Evolutionary conservation across 352 stramenopile genomes (phyloP), one percentile per base, ranked within the genome.

Genomic region (Aphanomyces euteiches): DNA sequence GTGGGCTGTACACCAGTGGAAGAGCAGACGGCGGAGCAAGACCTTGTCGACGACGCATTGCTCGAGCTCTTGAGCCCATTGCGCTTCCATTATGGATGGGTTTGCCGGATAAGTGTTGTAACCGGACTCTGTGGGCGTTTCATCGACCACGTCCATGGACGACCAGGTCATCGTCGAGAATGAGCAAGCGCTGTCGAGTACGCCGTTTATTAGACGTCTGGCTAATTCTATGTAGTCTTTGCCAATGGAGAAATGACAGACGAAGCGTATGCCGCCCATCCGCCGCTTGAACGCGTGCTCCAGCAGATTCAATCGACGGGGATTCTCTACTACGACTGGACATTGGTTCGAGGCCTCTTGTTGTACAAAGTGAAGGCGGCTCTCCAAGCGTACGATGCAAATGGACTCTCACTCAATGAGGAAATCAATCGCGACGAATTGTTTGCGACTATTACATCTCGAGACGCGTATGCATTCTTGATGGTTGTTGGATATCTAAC

Each of bases 311-410:
- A 78, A 8, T 65, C 72, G 47, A 90, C 81, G n/a, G 86, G 86
- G 37, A 75, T 92, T 40, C 77, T 83, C 4, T 82, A 78, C 69
- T 92, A 94, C 77, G 75, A 79, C 57, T 94, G 86, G 86, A 66
- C 72, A 39, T 83, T 92, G 65, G 76, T 94, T 68, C 88, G 86
- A 73, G 67, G 76, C 50, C 72, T 94, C 68, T 77, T 94, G 37
- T 53, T 82, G 13, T 74, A 73, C 43, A 81, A 86, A 66, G 75
- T 92, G 39, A 79, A 89, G 63, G 41, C 72, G 12, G 69, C 83
- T 45, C 77, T 94, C 53, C 83, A 90, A 60, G 66, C 73, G 7
- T 80, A 92, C 73, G 80, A 83, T 54, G 78, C 77, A 17, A 73
- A 74, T 37, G 78, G 87, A n/a, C 54, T 37, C 10, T 61, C 54